These are phyloP conservation scores for Diaporthe nobilis DNA, from an alignment of 2,329 filamentous ascomycete species.

Conservation along the genomic window DNA sequence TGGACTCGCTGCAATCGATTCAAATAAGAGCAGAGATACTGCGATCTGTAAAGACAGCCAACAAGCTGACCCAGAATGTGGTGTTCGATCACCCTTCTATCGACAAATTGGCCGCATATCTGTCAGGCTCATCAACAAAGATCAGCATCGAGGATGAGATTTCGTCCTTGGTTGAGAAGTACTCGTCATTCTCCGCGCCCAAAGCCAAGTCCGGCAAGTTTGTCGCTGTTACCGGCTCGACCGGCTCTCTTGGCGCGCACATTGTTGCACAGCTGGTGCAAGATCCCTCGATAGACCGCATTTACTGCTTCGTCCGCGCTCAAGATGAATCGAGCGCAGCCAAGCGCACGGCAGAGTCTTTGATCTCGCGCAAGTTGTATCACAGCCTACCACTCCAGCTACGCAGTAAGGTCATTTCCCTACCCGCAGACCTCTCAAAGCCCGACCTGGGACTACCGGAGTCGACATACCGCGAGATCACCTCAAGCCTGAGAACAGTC, in stretches of 20 bases:
- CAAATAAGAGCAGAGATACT: conserved; percentile 67
- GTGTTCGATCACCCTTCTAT: conserved; percentile 71
- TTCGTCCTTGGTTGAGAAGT: conserved; percentile 59
- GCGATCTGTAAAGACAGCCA: conserved; percentile 56
- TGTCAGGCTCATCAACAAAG: conserved; percentile 51
- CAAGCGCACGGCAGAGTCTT: conserved; percentile 42
- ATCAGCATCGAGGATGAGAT: conserved; percentile 50
- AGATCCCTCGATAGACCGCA: conserved; percentile 65
- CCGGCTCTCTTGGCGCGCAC: conserved; percentile 75
- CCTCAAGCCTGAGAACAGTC: conserved; percentile 54
- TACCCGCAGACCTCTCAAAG: conserved; percentile 57
- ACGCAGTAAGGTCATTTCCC: conserved; percentile 52
- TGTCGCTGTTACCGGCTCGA: conserved; percentile 71
- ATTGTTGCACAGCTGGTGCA: conserved; percentile 71
- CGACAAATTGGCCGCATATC: conserved; percentile 58
- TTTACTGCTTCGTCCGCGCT: conserved; percentile 69
- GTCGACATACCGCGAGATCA: conserved; percentile 48
- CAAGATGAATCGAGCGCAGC: conserved; percentile 44
- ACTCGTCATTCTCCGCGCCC: conserved; percentile 50
- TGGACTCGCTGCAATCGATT: conserved; percentile 59
- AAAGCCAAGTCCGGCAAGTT: conserved; percentile 35
- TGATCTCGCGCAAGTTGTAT: conserved; percentile 34
- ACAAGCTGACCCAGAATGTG: conserved; percentile 67
- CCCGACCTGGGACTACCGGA: conserved; percentile 56
- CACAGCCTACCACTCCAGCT: conserved; percentile 43